Conservation (phyloP, 2,329 filamentous ascomycete species). For the Anthostomella pinea region DNA sequence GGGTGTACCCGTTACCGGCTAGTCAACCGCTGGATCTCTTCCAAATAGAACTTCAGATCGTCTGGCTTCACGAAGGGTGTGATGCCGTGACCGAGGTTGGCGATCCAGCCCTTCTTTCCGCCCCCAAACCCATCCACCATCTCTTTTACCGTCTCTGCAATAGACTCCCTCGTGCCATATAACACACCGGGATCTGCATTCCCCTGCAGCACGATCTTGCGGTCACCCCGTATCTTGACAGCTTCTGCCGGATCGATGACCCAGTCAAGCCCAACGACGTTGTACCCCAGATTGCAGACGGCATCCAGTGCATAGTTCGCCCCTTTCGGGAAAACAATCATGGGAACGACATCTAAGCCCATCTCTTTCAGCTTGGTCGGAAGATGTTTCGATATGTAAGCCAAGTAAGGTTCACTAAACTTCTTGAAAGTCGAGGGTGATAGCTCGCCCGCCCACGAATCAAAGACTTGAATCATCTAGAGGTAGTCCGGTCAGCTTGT, state of each 20-base stretch:
- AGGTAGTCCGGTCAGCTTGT: constrained; percentile 4
- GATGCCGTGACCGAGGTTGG: constrained; percentile 93
- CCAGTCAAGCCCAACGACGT: constrained; percentile 95
- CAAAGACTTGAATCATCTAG: constrained; percentile 90
- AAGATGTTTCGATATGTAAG: constrained; percentile 77
- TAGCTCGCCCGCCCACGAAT: constrained; percentile 96
- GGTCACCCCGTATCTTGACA: constrained; percentile 71
- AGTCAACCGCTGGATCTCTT: constrained; percentile 78
- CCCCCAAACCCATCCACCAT: constrained; percentile 84
- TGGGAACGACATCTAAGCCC: constrained; percentile 77
- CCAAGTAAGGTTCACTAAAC: constrained; percentile 83
- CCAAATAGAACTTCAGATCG: constrained; percentile 87
- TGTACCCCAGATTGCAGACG: constrained; percentile 83
- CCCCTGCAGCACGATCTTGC: constrained; percentile 79
- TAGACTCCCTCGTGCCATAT: constrained; percentile 79
- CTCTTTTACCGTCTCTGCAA: constrained; percentile 75
- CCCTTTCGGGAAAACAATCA: constrained; percentile 98
- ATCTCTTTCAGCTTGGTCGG: constrained; percentile 72
- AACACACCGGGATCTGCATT: constrained; percentile 94
- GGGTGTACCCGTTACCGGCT: constrained; percentile 34
- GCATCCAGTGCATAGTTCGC: constrained; percentile 93
- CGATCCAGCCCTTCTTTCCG: constrained; percentile 88
- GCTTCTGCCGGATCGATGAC: constrained; percentile 84
- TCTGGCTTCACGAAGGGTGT: constrained; percentile 94
- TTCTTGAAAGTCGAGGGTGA: constrained; percentile 78